Evolutionary conservation across 2,329 filamentous ascomycete genomes (phyloP), one percentile per base, ranked within the genome.

Genomic region (Penicillium janthinellum): DNA sequence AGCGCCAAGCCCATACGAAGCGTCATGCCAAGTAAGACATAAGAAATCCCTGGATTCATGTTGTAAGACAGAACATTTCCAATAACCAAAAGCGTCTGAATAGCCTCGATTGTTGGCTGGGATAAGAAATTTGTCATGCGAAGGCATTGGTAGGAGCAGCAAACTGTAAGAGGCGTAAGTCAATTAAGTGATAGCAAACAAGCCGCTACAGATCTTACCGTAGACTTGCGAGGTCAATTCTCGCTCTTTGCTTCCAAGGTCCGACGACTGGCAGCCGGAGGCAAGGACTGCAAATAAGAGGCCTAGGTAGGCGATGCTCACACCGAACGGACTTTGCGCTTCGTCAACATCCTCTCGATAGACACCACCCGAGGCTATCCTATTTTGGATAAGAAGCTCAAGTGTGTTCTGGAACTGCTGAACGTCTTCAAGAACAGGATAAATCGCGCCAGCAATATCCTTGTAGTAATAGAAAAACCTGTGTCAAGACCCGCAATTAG

Each of bases 181-280:
- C 11, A 57, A 48, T 7, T 31, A n/a, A 17, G 5, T 5, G 34
- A 28, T 25, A 37, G 15, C 39, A 11, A 47, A 35, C 25, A 5
- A n/a, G 12, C 49, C 10, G 22, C 44, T 10, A 2, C 54, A 25
- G 11, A 70, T 78, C 51, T 64, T 75, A 84, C 82, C 81, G 70
- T 87, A 88, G 34, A 88, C 86, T 67, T 87, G 85, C 10, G 86
- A 88, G 6, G 85, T 87, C 65, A 88, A 71, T 66, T 88, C 85
- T 62, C 85, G 74, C 68, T 88, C 84, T 67, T 86, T 86, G 28
- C 83, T 79, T 3, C 82, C 80, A 50, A 86, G 71, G 39, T 82
- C 80, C 8, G 84, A 86, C 34, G 82, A 87, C 69, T 88, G 85
- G 57, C 84, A 85, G 20, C 86, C 86, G 25, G 84, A 86, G 5